Evolutionary conservation across 1,284 basidiomycete genomes (phyloP), one percentile per base, ranked within the genome.

Genomic region (Hemileia vastatrix): DNA sequence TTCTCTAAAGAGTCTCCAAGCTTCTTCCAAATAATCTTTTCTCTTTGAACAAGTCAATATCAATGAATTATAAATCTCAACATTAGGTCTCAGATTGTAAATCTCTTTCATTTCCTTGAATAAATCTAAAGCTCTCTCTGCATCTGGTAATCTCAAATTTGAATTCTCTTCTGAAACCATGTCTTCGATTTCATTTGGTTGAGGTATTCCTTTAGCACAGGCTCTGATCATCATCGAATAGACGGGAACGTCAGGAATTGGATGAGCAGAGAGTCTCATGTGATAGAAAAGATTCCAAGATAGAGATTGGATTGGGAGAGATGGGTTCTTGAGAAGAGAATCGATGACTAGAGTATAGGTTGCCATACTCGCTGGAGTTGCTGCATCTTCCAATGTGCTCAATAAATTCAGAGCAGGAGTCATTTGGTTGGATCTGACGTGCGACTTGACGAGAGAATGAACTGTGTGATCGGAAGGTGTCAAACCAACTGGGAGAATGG

Each of bases 241-340:
- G 4, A 93, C 77, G 15, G 81, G 76, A 2, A 80, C 79, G 65
- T 88, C 84, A 0, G 94, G 92, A 1, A 79, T 77, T 0, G 90
- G 85, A 72, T 98, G 91, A 0, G 93, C 90, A 4, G 88, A 86
- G 58, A 96, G 88, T 57, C 95, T 88, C 89, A 96, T 95, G 75
- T 97, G 92, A 1, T 88, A 80, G 75, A 91, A 97, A 23, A 97
- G 81, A 70, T 96, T 90, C 90, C 90, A 95, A 0, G 88, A n/a
- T n/a, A n/a, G n/a, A n/a, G n/a, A n/a, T n/a, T n/a, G n/a, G n/a
- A n/a, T n/a, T n/a, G 36, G 27, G 19, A 24, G 21, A 15, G 66
- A 40, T 19, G 60, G 62, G 24, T 68, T 63, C 44, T 65, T 63
- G 5, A 65, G 27, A 27, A 72, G 57, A 4, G 65, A 67, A n/a